Percentiles rank a stretch among this genome's conserved stretches.
Conservation (phyloP, 78 protist genomes). For the Speleostelium caveatum region DNA sequence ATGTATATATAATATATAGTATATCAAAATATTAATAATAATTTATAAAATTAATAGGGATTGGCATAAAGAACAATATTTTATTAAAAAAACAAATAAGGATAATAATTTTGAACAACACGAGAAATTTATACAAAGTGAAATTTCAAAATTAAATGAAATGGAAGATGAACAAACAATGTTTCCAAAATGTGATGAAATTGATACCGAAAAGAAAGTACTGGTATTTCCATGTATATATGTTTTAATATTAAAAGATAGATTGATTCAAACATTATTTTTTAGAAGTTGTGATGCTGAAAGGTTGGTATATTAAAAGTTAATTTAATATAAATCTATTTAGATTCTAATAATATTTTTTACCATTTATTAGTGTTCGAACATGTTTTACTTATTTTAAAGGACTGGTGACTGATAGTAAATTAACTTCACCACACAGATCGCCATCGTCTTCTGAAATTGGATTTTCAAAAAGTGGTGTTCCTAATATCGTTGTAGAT, state of each 20-base stretch:
- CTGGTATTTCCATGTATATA: slow-evolving; percentile 73
- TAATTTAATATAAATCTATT: not conserved
- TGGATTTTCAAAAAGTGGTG: not conserved
- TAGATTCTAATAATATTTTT: not conserved
- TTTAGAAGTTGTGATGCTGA: slow-evolving; percentile 42
- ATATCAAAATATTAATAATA: not conserved
- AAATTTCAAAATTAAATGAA: slow-evolving; percentile 64
- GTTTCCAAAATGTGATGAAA: not conserved
- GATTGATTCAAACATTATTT: slow-evolving; percentile 55
- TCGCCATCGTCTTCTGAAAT: not conserved
- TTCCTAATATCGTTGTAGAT: too few relatives aligned
- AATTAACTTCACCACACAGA: slow-evolving; percentile 6
- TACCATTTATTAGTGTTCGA: slow-evolving; percentile 36
- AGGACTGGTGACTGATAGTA: slow-evolving; percentile 14
- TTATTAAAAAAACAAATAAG: slow-evolving; percentile 30
- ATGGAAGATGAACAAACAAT: slow-evolving; percentile 49
- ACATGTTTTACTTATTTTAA: slow-evolving; percentile 38
- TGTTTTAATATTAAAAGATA: slow-evolving; percentile 36
- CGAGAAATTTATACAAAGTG: slow-evolving; percentile 39
- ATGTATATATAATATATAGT: not conserved
- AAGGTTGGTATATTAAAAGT: not conserved
- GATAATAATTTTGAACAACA: slow-evolving; percentile 23
- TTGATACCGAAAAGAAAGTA: slow-evolving; percentile 15
- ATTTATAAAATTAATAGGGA: too few relatives aligned
- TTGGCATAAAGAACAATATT: slow-evolving; percentile 66